Evolutionary conservation across 2,329 filamentous ascomycete species (phyloP).

Genomic region (Ceratocystiopsis minuta): DNA sequence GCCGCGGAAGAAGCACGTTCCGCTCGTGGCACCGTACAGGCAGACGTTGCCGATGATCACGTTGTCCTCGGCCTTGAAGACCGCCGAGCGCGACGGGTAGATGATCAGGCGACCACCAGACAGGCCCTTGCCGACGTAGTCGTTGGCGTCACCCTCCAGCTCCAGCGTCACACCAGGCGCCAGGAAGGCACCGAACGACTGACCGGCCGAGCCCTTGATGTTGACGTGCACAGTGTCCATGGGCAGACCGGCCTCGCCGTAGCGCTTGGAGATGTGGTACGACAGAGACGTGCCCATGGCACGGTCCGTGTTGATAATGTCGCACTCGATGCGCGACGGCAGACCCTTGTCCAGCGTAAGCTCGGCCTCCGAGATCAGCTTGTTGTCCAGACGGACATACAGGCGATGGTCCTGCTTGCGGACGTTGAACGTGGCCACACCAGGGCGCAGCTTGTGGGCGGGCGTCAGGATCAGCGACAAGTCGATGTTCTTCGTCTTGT

Average conservation of each 20-base stretch:
- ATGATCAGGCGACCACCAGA: slow-evolving; percentile 86
- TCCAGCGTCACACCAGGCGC: slow-evolving; percentile 87
- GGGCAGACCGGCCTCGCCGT: slow-evolving; percentile 74
- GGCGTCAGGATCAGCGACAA: slow-evolving; percentile 83
- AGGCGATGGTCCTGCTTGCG: slow-evolving; percentile 94
- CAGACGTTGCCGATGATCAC: slow-evolving; percentile 87
- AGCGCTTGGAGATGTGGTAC: slow-evolving; percentile 87
- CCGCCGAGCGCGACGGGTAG: slow-evolving; percentile 75
- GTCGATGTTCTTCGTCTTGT: slow-evolving; percentile 86
- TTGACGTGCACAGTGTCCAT: slow-evolving; percentile 92
- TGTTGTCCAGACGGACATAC: slow-evolving; percentile 87
- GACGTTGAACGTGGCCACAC: slow-evolving; percentile 92
- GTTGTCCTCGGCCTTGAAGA: slow-evolving; percentile 94
- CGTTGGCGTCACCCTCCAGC: slow-evolving; percentile 88
- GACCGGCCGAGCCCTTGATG: slow-evolving; percentile 88
- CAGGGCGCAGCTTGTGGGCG: slow-evolving; percentile 85
- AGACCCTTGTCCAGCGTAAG: slow-evolving; percentile 86
- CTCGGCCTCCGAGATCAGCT: slow-evolving; percentile 89
- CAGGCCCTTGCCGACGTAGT: slow-evolving; percentile 91
- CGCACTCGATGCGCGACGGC: slow-evolving; percentile 83
- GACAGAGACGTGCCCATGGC: slow-evolving; percentile 85
- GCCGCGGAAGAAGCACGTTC: slow-evolving; percentile 92
- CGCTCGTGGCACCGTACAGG: slow-evolving; percentile 80
- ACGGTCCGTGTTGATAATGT: slow-evolving; percentile 92
- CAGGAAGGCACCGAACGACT: slow-evolving; percentile 89